Evolutionary conservation across 768 basidiomycete species (phyloP), one percentile per base, ranked within the genome.

Genomic region (Saitozyma sp.): DNA sequence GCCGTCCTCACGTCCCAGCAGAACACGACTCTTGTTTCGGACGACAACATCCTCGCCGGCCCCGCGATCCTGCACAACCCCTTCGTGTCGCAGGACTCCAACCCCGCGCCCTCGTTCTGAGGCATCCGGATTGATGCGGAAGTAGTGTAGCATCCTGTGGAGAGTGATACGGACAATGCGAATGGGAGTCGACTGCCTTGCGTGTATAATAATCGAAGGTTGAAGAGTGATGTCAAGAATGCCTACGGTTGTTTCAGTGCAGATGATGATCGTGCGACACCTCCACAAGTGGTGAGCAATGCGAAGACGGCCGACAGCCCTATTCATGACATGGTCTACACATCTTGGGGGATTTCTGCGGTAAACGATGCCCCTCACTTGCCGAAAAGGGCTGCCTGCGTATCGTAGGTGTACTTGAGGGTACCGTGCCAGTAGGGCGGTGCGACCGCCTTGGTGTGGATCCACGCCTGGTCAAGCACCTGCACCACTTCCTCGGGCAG

Each of bases 1-100:
- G 82, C 84, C 8, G 73, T 85, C 58, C 79, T 86, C 50, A 83
- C 80, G 56, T 81, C 68, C 66, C 79, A 77, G 55, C 17, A 48
- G 67, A 79, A 78, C 63, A 62, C 78, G 17, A 73, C 74, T 14
- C 41, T 64, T 20, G 78, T 83, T 20, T 74, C 74, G 39, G 85
- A 86, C 59, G 80, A 81, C 39, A 84, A 78, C 61, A 85, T 83
- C 37, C 75, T 88, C 43, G 87, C 86, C 43, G 87, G 87, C 2
- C 85, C 85, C 9, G 80, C 83, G 16, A 80, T 87, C 67, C 66
- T 84, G 38, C 62, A 67, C 68, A 59, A 64, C 65, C 70, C 74
- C 53, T 75, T 78, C 66, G 59, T 50, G 63, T 56, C 67, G 42
- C 61, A 54, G 39, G 60, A 37, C 19, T 55, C 68, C 56, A 78